Evolutionary conservation across 345 rosid species (phyloP).

Genomic region (Corchorus olitorius): DNA sequence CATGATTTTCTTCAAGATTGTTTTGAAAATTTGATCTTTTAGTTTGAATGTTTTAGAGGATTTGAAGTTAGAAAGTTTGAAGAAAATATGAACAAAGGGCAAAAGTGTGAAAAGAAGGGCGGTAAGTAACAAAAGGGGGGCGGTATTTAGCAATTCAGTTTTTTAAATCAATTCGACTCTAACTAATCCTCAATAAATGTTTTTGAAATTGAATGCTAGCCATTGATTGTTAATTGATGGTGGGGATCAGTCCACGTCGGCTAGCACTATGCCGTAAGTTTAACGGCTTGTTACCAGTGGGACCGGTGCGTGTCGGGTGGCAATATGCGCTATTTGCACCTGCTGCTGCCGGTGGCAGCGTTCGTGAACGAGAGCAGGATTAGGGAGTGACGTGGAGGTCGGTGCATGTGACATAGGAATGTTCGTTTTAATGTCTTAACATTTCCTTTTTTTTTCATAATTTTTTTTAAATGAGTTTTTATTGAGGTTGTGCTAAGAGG

Average conservation of each 20-base stretch:
- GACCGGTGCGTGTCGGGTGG: neutral
- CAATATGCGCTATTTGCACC: neutral
- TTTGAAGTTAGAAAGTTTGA: too few relatives aligned
- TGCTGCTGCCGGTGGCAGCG: conserved; percentile 6
- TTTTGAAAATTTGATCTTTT: too few relatives aligned
- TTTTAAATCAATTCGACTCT: conserved; percentile 34
- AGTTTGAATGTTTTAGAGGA: too few relatives aligned
- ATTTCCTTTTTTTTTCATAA: too few relatives aligned
- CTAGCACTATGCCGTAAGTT: neutral
- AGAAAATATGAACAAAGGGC: too few relatives aligned
- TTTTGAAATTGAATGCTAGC: conserved; percentile 15
- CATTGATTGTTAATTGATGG: conserved; percentile 16
- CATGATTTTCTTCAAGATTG: too few relatives aligned
- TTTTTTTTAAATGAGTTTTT: too few relatives aligned
- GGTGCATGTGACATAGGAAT: conserved; percentile 1
- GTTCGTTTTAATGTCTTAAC: neutral
- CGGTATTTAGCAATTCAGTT: too few relatives aligned
- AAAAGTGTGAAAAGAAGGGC: too few relatives aligned
- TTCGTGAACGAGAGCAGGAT: too few relatives aligned
- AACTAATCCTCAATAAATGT: conserved; percentile 20
- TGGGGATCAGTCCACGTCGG: neutral
- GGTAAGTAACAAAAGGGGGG: too few relatives aligned
- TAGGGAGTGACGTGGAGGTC: conserved; percentile 13
- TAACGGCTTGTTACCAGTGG: conserved; percentile 3
- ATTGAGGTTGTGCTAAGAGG: too few relatives aligned